Percentiles rank a stretch among this genome's conserved stretches.
Evolutionary conservation across 163 green algal genomes (phyloP).

Genomic region (Prototheca wickerhamii): DNA sequence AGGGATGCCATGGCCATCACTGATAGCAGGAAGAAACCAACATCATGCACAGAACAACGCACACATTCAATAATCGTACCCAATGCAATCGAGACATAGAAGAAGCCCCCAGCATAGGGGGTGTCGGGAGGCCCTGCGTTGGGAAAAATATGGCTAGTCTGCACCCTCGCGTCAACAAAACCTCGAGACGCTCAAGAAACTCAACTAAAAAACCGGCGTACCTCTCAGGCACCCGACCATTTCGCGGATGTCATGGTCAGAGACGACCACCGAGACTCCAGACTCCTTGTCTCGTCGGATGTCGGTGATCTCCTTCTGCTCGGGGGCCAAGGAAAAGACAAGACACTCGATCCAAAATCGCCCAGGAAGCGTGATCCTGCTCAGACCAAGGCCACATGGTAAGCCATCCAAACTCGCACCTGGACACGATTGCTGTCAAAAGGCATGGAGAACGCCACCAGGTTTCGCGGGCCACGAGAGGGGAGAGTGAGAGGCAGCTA

Average conservation of each 20-base stretch:
- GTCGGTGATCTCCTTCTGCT: constrained; percentile 60
- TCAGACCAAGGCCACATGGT: no score
- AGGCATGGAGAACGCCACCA: background rate
- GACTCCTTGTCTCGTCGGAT: constrained; percentile 49
- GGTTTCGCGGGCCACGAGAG: background rate
- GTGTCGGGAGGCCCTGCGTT: constrained; percentile 52
- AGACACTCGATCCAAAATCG: no score
- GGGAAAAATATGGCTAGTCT: background rate
- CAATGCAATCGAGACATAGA: constrained; percentile 55
- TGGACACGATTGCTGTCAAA: background rate
- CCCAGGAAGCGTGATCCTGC: no score
- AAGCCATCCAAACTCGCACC: no score
- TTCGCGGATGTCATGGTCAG: constrained; percentile 31
- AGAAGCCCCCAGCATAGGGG: constrained; percentile 51
- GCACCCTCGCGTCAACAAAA: background rate
- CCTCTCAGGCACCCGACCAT: constrained; percentile 43
- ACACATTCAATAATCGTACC: no score
- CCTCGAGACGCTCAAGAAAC: no score
- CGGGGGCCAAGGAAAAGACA: background rate
- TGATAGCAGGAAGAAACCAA: background rate
- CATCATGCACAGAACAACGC: no score
- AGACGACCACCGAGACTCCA: constrained; percentile 44
- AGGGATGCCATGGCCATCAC: background rate
- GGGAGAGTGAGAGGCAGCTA: background rate
- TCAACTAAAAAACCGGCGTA: constrained; percentile 1